Conservation (phyloP, 768 basidiomycete genomes). For the Pleurotus citrinopileatus region DNA sequence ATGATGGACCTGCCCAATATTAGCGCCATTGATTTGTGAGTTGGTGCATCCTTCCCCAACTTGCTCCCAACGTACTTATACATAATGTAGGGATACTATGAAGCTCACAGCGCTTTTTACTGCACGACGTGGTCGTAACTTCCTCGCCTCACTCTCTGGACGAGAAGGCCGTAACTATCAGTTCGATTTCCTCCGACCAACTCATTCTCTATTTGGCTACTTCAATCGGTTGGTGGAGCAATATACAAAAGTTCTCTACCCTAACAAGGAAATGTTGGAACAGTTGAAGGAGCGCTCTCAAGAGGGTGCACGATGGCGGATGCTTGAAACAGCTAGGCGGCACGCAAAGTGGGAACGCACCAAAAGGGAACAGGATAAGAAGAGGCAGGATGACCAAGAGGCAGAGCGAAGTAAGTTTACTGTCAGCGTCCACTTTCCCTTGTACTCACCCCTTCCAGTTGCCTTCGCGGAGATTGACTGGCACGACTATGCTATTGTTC, state of each 20-base stretch:
- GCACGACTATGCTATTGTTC: constrained; percentile 98
- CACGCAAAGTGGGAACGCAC: constrained; percentile 89
- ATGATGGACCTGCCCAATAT: constrained; percentile 85
- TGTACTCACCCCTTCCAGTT: constrained; percentile 36
- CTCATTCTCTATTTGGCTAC: constrained; percentile 93
- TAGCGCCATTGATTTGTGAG: constrained; percentile 87
- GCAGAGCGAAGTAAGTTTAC: constrained; percentile 74
- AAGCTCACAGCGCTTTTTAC: constrained; percentile 96
- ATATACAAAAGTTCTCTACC: constrained; percentile 87
- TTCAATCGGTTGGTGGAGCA: constrained; percentile 98
- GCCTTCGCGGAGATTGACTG: constrained; percentile 98
- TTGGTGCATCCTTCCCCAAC: constrained; percentile 17
- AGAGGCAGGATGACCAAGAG: constrained; percentile 86
- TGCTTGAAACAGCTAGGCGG: constrained; percentile 69
- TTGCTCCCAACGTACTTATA: constrained; percentile 9
- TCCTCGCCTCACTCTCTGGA: constrained; percentile 80
- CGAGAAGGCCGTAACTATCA: constrained; percentile 95
- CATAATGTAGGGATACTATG: constrained; percentile 77
- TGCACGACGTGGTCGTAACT: constrained; percentile 84
- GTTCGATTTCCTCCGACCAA: constrained; percentile 95
- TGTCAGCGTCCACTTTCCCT: constrained; percentile 8
- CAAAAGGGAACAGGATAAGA: constrained; percentile 82
- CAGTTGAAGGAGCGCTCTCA: constrained; percentile 64
- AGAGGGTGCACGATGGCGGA: constrained; percentile 70
- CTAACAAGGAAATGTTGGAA: constrained; percentile 71